Evolutionary conservation across 495 filamentous ascomycete genomes (phyloP), one percentile per base, ranked within the genome.

Genomic region (Beverwykella pulmonaria): DNA sequence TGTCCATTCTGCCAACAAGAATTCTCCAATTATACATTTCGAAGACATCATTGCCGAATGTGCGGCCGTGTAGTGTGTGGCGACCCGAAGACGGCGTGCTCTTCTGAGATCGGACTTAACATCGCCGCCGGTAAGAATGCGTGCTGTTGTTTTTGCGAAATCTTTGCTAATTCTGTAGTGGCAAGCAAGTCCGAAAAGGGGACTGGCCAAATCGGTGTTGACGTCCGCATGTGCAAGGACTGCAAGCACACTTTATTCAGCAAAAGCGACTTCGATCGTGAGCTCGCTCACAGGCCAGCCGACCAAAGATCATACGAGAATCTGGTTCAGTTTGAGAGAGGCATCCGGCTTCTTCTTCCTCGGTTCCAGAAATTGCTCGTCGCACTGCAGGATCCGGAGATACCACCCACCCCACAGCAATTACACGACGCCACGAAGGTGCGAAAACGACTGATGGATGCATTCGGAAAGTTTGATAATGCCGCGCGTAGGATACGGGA

Each of bases 1-100:
- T 98, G 94, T 67, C 95, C 94, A 2, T 94, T 96, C 70, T 98
- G 94, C 71, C 89, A 92, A 70, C 94, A 98, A 71, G 91, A 96
- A 57, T 98, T 98, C 76, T 86, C 91, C 0, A 86, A 84, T 26
- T 97, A 96, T 80, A 86, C 90, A 1, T 93, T 96, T 69, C 84
- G 94, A 72, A 83, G 94, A 61, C 95, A 98, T 74, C 94, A 98
- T 74, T 98, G 94, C 75, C 86, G 94, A 58, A 85, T 96, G 75
- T 98, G 94, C 71, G 94, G 94, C 32, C 83, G 87, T 59, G 92
- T 98, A 0, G 92, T 98, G 0, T 98, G 94, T 70, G 92, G 90
- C 17, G 94, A 98, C 76, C 84, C 83, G 1, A 79, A 81, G 39
- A 98, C 94, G 0, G 87, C 77, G 19, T 98, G 94, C 76, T 98